phyloP scores from a whole-genome alignment of 2,329 filamentous ascomycete genomes.

The Thermothelomyces thermophilus region DNA sequence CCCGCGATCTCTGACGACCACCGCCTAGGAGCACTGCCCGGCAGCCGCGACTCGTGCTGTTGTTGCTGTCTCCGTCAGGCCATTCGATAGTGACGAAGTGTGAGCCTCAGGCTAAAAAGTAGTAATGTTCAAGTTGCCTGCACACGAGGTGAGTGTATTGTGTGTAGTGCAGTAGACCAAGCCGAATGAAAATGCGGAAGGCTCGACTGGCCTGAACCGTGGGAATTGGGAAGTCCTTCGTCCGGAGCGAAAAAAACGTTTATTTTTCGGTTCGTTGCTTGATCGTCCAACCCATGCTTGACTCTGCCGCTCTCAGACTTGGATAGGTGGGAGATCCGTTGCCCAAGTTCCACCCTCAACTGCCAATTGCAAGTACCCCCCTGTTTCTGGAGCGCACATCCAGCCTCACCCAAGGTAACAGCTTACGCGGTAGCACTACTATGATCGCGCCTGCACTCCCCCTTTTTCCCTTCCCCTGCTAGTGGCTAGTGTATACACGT shows the following conservation, averaged over 20 bases:
- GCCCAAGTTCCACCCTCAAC: not conserved
- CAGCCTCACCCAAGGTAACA: constrained; percentile 12
- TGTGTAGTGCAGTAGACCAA: not conserved
- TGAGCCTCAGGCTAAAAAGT: no score
- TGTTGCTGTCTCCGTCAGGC: no score
- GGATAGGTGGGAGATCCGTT: constrained; percentile 7
- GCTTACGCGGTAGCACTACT: constrained; percentile 15
- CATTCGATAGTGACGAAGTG: no score
- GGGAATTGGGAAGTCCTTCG: not conserved
- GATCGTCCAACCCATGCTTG: not conserved
- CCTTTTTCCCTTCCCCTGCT: constrained; percentile 14
- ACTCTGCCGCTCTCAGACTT: constrained; percentile 4
- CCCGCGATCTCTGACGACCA: not conserved
- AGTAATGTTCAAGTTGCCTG: no score
- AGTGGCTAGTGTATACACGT: not conserved
- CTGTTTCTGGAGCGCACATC: constrained; percentile 17
- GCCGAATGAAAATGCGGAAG: not conserved
- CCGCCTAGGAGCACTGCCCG: not conserved
- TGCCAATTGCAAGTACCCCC: not conserved
- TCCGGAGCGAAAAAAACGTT: not conserved
- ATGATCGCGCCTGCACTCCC: constrained; percentile 15
- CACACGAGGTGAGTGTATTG: no score
- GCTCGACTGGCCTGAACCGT: not conserved
- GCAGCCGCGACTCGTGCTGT: not conserved
- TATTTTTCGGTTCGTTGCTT: not conserved